Conservation (phyloP, 192 early-diverging fungal genomes). For the Umbelopsis isabellina region DNA sequence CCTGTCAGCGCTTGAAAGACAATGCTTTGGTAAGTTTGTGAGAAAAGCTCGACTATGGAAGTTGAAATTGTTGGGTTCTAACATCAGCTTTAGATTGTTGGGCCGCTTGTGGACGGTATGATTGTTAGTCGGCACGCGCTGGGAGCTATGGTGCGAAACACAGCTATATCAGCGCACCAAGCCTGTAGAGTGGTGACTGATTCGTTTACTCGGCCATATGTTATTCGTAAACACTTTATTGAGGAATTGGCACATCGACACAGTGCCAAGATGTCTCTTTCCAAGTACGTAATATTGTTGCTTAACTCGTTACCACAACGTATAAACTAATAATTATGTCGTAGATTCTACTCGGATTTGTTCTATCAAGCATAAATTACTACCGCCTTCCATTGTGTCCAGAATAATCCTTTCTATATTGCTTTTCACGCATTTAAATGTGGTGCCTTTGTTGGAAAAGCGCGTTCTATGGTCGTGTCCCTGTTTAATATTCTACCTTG, state of each 20-base stretch:
- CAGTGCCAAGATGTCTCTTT: slow-evolving; percentile 37
- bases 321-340: too few relatives aligned
- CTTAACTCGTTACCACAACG: too few relatives aligned
- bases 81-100: slow-evolving; percentile 48
- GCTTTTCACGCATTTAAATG: too few relatives aligned
- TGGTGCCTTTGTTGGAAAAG: too few relatives aligned
- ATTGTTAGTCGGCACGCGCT: slow-evolving; percentile 68
- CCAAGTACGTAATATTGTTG: slow-evolving; percentile 42
- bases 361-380: too few relatives aligned
- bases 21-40: slow-evolving; percentile 53
- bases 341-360: too few relatives aligned
- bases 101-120: slow-evolving; percentile 77
- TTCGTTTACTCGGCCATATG: slow-evolving; percentile 60
- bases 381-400: too few relatives aligned
- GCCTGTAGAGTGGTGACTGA: slow-evolving; percentile 57
- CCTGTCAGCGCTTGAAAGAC: slow-evolving; percentile 43
- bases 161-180: slow-evolving; percentile 68
- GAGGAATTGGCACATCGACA: slow-evolving; percentile 46
- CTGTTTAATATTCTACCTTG: too few relatives aligned
- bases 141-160: slow-evolving; percentile 69
- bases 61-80: not conserved
- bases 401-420: too few relatives aligned
- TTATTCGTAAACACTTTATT: slow-evolving; percentile 49
- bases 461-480: too few relatives aligned
- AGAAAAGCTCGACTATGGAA: not conserved